Percentiles rank a stretch among this genome's conserved stretches.
phyloP scores from a whole-genome alignment of 805 yeast species.

The Saccharomycopsis microspora region DNA sequence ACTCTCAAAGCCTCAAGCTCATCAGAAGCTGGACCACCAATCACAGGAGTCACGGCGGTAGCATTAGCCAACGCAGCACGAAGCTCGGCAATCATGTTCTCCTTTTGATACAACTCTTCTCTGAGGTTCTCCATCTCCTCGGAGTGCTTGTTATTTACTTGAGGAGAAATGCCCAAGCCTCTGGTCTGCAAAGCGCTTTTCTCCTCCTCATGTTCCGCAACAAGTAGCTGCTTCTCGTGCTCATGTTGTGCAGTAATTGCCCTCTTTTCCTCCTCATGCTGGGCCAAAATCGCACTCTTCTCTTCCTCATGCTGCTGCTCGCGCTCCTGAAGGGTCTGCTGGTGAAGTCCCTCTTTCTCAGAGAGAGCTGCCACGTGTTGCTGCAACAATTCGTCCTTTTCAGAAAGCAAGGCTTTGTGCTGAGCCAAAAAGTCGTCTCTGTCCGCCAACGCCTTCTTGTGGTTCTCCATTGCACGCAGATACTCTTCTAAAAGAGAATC shows the following conservation, averaged over 20 bases:
- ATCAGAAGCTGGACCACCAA: not conserved
- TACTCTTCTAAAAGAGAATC: not conserved
- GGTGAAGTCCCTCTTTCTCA: not conserved
- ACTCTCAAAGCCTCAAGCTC: slow-evolving; percentile 3
- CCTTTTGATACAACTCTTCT: not conserved
- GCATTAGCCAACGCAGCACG: not conserved
- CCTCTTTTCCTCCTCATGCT: not conserved
- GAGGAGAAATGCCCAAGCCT: too few species aligned
- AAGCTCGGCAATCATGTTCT: not conserved
- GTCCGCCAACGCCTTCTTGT: not conserved
- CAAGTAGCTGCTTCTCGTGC: not conserved
- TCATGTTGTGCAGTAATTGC: not conserved
- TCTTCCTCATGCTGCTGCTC: not conserved
- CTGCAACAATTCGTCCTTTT: too few species aligned
- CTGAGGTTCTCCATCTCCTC: not conserved
- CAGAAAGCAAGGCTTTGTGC: not conserved
- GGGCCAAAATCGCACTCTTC: not conserved
- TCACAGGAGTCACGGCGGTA: not conserved
- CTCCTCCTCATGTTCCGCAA: not conserved
- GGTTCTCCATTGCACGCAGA: not conserved
- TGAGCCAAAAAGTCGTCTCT: not conserved
- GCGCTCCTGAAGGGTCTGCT: not conserved
- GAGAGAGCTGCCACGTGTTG: not conserved
- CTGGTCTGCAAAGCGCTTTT: too few species aligned
- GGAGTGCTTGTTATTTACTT: too few species aligned